Percentiles rank a stretch among this genome's conserved stretches.
Evolutionary conservation across 768 basidiomycete genomes (phyloP).

Genomic region (Mycena amicta): DNA sequence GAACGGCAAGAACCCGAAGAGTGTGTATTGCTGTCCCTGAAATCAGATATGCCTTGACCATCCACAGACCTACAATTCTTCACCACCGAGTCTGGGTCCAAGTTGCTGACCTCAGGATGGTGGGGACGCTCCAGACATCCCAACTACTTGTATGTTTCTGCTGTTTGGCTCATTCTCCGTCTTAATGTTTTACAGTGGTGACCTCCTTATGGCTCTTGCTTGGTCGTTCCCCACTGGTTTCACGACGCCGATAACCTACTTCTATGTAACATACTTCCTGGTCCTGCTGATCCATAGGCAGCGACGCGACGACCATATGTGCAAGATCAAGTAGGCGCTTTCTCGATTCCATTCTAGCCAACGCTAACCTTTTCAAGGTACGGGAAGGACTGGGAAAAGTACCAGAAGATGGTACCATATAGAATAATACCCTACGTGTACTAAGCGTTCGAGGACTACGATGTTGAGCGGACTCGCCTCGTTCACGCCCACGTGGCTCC

Average conservation of each 20-base stretch:
- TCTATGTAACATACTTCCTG: constrained; percentile 88
- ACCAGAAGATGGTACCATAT: constrained; percentile 71
- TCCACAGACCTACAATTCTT: constrained; percentile 73
- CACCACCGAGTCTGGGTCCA: constrained; percentile 82
- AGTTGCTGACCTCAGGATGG: constrained; percentile 94
- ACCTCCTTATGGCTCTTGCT: constrained; percentile 85
- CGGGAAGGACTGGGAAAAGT: constrained; percentile 83
- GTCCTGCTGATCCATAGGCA: constrained; percentile 91
- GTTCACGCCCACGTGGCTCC: neutral
- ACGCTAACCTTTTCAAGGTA: constrained; percentile 56
- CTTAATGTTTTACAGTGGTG: constrained; percentile 53
- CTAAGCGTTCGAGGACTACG: constrained; percentile 28
- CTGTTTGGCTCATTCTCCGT: constrained; percentile 3
- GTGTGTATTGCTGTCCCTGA: constrained; percentile 42
- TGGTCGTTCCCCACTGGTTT: constrained; percentile 96
- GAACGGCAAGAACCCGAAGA: constrained; percentile 92
- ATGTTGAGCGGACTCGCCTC: too few relatives aligned
- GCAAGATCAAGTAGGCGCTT: constrained; percentile 74
- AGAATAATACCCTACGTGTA: constrained; percentile 75
- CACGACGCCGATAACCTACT: constrained; percentile 92
- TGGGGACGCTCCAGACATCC: constrained; percentile 96
- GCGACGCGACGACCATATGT: constrained; percentile 87
- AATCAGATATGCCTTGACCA: neutral
- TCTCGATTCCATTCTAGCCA: constrained; percentile 2
- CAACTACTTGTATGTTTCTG: constrained; percentile 70